A percentile compares a stretch with the other conserved stretches of the same genome.
These are phyloP conservation scores for Lodderomyces jiufengensis DNA, from an alignment of 1,139 yeast species.

Conservation along the genomic window DNA sequence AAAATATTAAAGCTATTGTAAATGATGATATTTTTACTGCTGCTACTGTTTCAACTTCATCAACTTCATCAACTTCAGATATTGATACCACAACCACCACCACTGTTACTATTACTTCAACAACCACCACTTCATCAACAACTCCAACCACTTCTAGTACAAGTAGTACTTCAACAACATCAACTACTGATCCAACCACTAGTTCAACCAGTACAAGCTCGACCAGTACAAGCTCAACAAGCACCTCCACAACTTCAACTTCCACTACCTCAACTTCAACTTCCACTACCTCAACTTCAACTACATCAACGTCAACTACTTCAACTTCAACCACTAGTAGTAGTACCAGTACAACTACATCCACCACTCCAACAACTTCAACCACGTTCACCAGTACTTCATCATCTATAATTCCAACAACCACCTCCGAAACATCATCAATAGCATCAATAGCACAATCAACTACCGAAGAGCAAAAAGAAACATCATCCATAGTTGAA, in stretches of 20 bases:
- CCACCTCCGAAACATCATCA: background rate
- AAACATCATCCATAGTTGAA: background rate
- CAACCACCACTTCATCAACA: slow-evolving; percentile 7
- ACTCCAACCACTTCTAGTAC: slow-evolving; percentile 6
- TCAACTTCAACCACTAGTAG: slow-evolving; percentile 4
- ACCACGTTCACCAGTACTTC: background rate
- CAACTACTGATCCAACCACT: slow-evolving; percentile 5
- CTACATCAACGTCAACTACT: slow-evolving; percentile 7
- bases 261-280: slow-evolving; percentile 1
- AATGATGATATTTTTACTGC: slow-evolving; percentile 2
- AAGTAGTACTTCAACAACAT: slow-evolving; percentile 1
- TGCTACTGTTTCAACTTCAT: slow-evolving; percentile 7
- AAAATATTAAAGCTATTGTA: slow-evolving; percentile 35
- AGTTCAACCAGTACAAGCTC: slow-evolving; percentile 10
- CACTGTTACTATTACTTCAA: slow-evolving; percentile 4
- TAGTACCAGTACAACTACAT: slow-evolving; percentile 6
- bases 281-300: slow-evolving; percentile 5
- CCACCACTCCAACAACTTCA: slow-evolving; percentile 3
- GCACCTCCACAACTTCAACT: slow-evolving; percentile 7
- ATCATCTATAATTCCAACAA: no score
- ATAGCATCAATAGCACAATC: slow-evolving; percentile 1
- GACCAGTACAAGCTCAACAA: slow-evolving; percentile 9
- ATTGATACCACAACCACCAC: slow-evolving; percentile 8
- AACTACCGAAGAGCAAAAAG: no score
- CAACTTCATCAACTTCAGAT: slow-evolving; percentile 9